Evolutionary conservation across 129 eudicot genomes (phyloP), one percentile per base, ranked within the genome.

Genomic region (Chrysanthemum lavandulifolium): DNA sequence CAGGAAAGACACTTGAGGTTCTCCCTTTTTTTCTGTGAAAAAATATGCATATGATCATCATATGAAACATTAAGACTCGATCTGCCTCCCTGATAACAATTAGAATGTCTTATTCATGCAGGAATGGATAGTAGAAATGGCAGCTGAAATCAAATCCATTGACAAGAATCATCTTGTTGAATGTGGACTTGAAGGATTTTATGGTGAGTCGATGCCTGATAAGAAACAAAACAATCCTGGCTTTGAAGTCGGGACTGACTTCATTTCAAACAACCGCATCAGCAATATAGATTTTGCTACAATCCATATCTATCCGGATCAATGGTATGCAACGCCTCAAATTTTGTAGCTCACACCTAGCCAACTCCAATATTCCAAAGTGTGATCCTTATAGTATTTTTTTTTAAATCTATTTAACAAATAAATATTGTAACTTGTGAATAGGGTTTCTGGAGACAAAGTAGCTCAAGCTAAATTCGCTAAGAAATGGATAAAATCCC

Each of bases 1-100:
- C 91, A 8, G 91, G 88, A 60, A 81, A 65, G 76, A 5, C 70
- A 2, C 58, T 86, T 36, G 80, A 83, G 82, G 91, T 83, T 43
- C 54, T 40, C 60, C 72, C 51, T 11, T 48, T 14, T 33, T 63
- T 10, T 50, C 16, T 43, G 6, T 18, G 13, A 8, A n/a, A 50
- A 36, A 50, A 48, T 47, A 68, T 68, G 14, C 9, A 76, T 56
- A 40, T 33, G 1, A 33, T 10, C 16, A 56, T 33, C 47, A 64
- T 64, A 18, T 64, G 23, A 15, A 54, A n/a, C 10, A 51, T 48
- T 13, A 53, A 47, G 45, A 33, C 43, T 36, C 36, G 36, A 31
- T 31, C 43, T 36, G 43, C 43, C 9, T 36, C 43, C 43, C 43
- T 5, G 7, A 53, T 58, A 52, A 23, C 16, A 23, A 54, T 31